Percentiles rank a stretch among this genome's conserved stretches.
These are phyloP conservation scores for Herpotrichia juniperi DNA, from an alignment of 2,329 filamentous ascomycete species.

Conservation along the genomic window DNA sequence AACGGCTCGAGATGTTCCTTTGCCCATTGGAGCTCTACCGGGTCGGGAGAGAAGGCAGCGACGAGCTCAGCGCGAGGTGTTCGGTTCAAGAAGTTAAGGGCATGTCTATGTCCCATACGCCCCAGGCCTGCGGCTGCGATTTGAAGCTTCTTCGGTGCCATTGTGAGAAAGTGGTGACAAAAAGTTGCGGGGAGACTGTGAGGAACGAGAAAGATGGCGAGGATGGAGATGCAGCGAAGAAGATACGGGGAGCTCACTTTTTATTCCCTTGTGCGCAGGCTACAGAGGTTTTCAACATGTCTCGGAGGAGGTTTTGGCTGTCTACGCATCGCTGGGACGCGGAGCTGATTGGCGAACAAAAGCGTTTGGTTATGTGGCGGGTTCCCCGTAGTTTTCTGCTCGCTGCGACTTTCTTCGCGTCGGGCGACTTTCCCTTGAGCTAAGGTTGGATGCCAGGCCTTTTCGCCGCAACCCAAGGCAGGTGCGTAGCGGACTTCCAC, in stretches of 20 bases:
- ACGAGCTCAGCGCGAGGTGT: conserved; percentile 57
- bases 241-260: not conserved
- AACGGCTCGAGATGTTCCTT: conserved; percentile 50
- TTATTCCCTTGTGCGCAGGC: conserved; percentile 6
- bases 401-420: not conserved
- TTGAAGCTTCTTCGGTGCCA: conserved; percentile 34
- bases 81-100: conserved; percentile 54
- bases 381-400: not conserved
- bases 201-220: not conserved
- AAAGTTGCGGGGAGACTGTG: not conserved
- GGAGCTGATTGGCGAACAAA: not conserved
- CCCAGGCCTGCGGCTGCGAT: conserved; percentile 58
- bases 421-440: not conserved
- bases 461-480: not conserved
- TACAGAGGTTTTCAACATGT: conserved; percentile 5
- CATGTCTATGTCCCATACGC: conserved; percentile 61
- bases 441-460: not conserved
- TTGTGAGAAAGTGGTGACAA: conserved; percentile 5
- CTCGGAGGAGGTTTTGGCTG: conserved; percentile 8
- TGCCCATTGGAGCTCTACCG: conserved; percentile 54
- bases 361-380: too few relatives aligned
- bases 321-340: not conserved
- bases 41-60: conserved; percentile 56
- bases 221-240: not conserved
- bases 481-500: not conserved